Evolutionary conservation across 176 grass and related monocot genomes (phyloP).

Genomic region (Juncus inflexus): DNA sequence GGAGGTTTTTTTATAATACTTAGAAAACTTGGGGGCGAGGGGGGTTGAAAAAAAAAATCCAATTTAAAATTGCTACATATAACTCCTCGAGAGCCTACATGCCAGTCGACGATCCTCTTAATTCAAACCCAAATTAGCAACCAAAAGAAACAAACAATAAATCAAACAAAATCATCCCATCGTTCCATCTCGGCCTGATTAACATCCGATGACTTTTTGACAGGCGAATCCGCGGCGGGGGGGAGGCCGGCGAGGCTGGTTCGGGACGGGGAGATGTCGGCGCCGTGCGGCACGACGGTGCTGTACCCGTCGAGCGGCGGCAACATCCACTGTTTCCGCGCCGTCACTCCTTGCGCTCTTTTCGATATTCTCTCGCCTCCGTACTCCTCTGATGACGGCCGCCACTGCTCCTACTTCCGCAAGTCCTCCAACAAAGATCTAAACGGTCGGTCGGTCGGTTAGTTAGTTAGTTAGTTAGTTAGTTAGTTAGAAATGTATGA

Average conservation of each 20-base stretch:
- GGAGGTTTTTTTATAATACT: too few relatives aligned
- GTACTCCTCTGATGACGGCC: conserved; percentile 70
- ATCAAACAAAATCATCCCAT: neutral
- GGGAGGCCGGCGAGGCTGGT: conserved; percentile 70
- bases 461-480: too few relatives aligned
- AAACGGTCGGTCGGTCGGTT: neutral
- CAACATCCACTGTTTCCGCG: conserved; percentile 95
- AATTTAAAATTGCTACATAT: too few relatives aligned
- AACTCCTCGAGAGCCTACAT: too few relatives aligned
- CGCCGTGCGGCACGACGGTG: conserved; percentile 73
- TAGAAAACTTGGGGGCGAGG: too few relatives aligned
- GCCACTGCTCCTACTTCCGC: conserved; percentile 82
- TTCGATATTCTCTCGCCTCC: conserved; percentile 93
- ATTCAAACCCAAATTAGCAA: too few relatives aligned
- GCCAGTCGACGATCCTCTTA: too few relatives aligned
- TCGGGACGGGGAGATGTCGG: conserved; percentile 65
- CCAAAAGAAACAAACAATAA: too few relatives aligned
- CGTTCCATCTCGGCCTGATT: conserved; percentile 1
- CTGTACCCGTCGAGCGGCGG: conserved; percentile 79
- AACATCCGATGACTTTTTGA: neutral
- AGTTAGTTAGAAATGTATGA: too few relatives aligned
- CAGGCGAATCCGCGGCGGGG: conserved; percentile 13
- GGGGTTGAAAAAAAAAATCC: too few relatives aligned
- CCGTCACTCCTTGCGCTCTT: conserved; percentile 84
- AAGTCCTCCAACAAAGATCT: conserved; percentile 45